Evolutionary conservation across 2,329 filamentous ascomycete species (phyloP).

Genomic region (Aureobasidium sp.): DNA sequence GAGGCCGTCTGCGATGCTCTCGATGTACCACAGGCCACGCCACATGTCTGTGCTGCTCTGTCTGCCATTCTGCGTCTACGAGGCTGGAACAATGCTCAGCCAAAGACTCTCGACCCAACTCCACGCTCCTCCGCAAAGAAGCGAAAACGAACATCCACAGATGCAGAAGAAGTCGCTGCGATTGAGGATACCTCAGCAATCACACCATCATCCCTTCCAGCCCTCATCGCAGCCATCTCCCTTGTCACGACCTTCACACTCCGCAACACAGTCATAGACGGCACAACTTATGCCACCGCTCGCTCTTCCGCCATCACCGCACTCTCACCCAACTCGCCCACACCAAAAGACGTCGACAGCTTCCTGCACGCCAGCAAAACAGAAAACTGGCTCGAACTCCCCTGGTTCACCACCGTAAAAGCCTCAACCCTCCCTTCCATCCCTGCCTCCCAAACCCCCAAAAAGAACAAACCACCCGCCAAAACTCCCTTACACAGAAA

Average conservation of each 20-base stretch:
- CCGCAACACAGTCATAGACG: background rate
- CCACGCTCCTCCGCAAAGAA: background rate
- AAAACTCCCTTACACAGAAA: slow-evolving; percentile 28
- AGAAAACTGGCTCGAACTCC: slow-evolving; percentile 13
- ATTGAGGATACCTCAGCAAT: slow-evolving; percentile 12
- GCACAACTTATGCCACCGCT: background rate
- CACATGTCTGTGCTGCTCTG: slow-evolving; percentile 18
- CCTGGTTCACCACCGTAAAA: slow-evolving; percentile 39
- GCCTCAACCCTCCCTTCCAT: slow-evolving; percentile 26
- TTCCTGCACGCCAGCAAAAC: slow-evolving; percentile 12
- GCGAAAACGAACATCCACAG: slow-evolving; percentile 3
- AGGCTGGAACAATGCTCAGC: background rate
- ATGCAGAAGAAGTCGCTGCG: background rate
- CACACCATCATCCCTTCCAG: background rate
- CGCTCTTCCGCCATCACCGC: background rate
- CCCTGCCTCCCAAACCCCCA: slow-evolving; percentile 14
- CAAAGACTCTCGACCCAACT: background rate
- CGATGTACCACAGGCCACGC: slow-evolving; percentile 13
- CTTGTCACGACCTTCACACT: slow-evolving; percentile 6
- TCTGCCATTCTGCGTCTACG: slow-evolving; percentile 14
- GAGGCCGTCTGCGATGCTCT: slow-evolving; percentile 41
- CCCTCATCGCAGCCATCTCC: slow-evolving; percentile 1
- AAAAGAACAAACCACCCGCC: slow-evolving; percentile 15
- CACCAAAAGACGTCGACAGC: slow-evolving; percentile 15
- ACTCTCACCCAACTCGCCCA: background rate